Evolutionary conservation across 2,329 filamentous ascomycete species (phyloP).

Genomic region (Trichoderma koningiopsis): DNA sequence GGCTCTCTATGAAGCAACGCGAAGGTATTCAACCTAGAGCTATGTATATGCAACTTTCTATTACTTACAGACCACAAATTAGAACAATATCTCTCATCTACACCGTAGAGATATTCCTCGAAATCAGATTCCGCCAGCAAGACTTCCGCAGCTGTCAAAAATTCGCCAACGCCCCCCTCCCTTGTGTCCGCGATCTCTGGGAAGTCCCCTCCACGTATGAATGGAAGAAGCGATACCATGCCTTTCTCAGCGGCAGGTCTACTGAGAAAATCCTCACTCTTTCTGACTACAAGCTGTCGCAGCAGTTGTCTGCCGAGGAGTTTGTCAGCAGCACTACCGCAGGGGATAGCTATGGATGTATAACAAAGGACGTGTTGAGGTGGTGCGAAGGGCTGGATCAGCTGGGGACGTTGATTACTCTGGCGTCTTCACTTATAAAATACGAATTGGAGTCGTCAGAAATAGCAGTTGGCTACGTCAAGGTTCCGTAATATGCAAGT

Average conservation of each 20-base stretch:
- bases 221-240: slow-evolving; percentile 20
- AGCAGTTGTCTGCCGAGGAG: slow-evolving; percentile 4
- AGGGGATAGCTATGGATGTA: background rate
- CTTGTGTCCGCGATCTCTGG: slow-evolving; percentile 31
- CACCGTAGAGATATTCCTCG: slow-evolving; percentile 28
- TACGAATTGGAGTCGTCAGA: background rate
- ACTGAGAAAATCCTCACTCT: background rate
- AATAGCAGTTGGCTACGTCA: background rate
- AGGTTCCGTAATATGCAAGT: background rate
- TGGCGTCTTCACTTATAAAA: slow-evolving; percentile 15
- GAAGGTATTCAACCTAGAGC: slow-evolving; percentile 19
- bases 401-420: slow-evolving; percentile 7
- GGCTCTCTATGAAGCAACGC: slow-evolving; percentile 26
- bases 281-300: slow-evolving; percentile 9
- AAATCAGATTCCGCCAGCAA: slow-evolving; percentile 19
- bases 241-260: background rate
- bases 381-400: slow-evolving; percentile 22
- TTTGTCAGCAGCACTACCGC: background rate
- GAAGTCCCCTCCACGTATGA: slow-evolving; percentile 25
- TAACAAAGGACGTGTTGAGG: slow-evolving; percentile 14
- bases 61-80: background rate
- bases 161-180: slow-evolving; percentile 23
- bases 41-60: too few relatives aligned
- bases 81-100: slow-evolving; percentile 27
- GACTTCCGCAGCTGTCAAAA: slow-evolving; percentile 13